Base-by-base conservation (phyloP, 768 basidiomycete genomes). In the Pulveroboletus sp. region DNA sequence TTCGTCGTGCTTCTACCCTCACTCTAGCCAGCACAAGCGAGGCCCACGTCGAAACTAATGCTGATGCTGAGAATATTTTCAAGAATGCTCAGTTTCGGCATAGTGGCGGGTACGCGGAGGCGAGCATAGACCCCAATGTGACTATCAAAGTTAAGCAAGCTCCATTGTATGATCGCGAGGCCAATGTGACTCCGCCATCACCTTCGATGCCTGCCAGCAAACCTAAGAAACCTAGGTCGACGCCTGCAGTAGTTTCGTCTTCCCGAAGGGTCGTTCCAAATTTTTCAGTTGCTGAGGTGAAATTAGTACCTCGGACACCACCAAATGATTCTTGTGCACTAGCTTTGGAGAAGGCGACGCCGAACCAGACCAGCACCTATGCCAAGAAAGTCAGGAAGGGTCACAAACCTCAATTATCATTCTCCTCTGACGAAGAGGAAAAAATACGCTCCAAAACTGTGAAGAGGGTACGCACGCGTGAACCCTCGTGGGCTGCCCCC, bases 391-490 rank as follows among this genome's bases (percentile, higher is more conserved):
- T 50, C 39, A 47, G 63, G 64, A 75, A 60, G 62, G 68, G 59
- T 53, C 71, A 70, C 36, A 59, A 53, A 33, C 67, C 71, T 39
- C 74, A 38, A 74, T 69, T 61, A 69, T 79, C 73, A 35, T 69
- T 79, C 20, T 86, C 87, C 12, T 85, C 84, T 17, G 87, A 90
- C 58, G 87, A 89, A 54, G 87, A 89, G 60, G 86, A 90, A 69
- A 83, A 81, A 64, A 58, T 75, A 20, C 77, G 85, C 32, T 75
- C 72, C 34, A 73, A 72, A 53, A 74, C 72, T 31, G 82, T 74
- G 20, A 90, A 89, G 77, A 87, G 84, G 67, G 69, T 75, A 41
- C 75, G 80, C 44, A 69, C 65, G 17, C 52, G 48, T 53, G 75
- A 66, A 48, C 64, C 55, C 21, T 60, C 67, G 14, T 69, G 66